phyloP scores from a whole-genome alignment of 345 rosid species.

The Orychophragmus violaceus region DNA sequence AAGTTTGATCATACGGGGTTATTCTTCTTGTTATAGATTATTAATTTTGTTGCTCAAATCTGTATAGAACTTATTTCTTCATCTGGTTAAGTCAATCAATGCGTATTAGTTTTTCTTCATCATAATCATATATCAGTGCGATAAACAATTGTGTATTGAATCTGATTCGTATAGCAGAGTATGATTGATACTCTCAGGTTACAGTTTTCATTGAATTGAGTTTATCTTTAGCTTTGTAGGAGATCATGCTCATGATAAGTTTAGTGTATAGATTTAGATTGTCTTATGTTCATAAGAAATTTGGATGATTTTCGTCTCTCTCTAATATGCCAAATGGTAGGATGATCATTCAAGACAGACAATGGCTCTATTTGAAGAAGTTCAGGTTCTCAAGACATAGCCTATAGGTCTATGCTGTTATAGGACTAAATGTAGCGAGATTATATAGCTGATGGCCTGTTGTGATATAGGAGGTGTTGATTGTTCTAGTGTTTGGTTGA shows the following conservation, averaged over 20 bases:
- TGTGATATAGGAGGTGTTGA: neutral
- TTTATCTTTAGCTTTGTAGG: neutral
- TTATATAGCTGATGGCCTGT: neutral
- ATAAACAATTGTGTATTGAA: slow-evolving; percentile 14
- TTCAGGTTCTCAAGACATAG: neutral
- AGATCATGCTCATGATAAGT: neutral
- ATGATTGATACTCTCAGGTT: neutral
- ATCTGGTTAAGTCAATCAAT: neutral
- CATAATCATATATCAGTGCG: neutral
- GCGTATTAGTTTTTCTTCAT: neutral
- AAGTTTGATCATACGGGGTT: neutral
- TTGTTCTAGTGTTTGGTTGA: neutral
- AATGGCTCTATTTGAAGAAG: neutral
- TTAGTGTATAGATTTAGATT: neutral
- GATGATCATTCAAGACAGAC: neutral
- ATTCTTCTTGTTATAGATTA: slow-evolving; percentile 6
- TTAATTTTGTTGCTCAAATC: neutral
- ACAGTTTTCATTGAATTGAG: neutral
- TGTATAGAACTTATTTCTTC: slow-evolving; percentile 12
- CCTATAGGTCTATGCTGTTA: neutral
- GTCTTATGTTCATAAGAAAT: neutral
- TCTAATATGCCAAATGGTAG: neutral
- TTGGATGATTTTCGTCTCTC: neutral
- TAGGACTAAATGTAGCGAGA: neutral
- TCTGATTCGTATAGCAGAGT: slow-evolving; percentile 1